Evolutionary conservation across 139 green algal genomes (phyloP), one percentile per base, ranked within the genome.

Genomic region (Micractinium conductrix): DNA sequence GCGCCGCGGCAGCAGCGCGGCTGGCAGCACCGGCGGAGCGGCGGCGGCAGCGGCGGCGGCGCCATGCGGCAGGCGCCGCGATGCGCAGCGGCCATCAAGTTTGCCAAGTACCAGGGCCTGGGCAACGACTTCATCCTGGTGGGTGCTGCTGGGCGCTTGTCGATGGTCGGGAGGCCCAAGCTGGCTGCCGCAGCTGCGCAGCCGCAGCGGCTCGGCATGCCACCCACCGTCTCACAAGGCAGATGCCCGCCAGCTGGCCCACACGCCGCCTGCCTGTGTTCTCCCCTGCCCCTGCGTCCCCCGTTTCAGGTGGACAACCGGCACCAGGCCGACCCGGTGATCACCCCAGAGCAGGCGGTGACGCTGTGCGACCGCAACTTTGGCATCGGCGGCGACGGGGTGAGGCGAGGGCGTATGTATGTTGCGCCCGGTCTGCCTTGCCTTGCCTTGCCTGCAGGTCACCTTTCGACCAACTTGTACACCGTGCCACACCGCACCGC

Each of bases 91-190:
- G 63, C 58, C 45, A 55, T 95, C 3, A 74, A 88, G 43, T 99
- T 99, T 87, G 84, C 68, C 22, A 99, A 99, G 92, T 99, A 99
- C 85, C 97, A 99, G 68, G 97, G 97, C 10, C 87, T 99, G 1
- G 97, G 97, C 43, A 99, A 99, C 86, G 97, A 99, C 89, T 99
- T 99, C 86, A 96, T 99, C 71, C 87, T 99, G 89, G 94, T 95
- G 60, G 53, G 91, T 62, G n/a, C n/a, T n/a, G n/a, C n/a, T 76
- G 22, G 24, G 40, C 1, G 71, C 71, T 26, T n/a, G 33, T 33
- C 24, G 7, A 45, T 33, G 33, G 19, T 24, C 8, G 38, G 40
- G 9, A 58, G 70, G 26, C 9, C 16, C 16, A 10, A 37, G 8
- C 2, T 38, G 4, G 70, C 70, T 58, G 70, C 40, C 19, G 14